Base-by-base conservation (phyloP, 257 asterid genomes). In the Solanum microdontum region DNA sequence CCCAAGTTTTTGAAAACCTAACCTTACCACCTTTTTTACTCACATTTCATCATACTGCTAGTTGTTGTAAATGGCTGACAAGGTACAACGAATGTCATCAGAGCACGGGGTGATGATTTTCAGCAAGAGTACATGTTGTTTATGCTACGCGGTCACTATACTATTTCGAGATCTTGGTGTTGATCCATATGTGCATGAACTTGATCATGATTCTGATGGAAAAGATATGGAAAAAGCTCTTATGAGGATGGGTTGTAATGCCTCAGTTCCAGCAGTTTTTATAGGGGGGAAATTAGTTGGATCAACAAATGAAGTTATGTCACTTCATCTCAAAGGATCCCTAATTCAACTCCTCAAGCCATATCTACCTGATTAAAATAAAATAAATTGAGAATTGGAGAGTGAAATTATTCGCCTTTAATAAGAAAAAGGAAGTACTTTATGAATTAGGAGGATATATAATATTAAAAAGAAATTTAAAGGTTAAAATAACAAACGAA, bases 291-390 rank as follows among this genome's bases (percentile, higher is more conserved):
- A 92, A 88, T 92, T 95, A 6, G 89, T 95, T 13, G 97, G 97
- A 1, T 95, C 97, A 40, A 95, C 97, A 89, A 93, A 93, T 58
- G 97, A 95, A 93, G 97, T 95, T 73, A 95, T 95, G 98, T 94
- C 98, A 2, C 97, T 92, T 87, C 98, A 94, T 91, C 92, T 95
- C 40, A 94, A 96, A 86, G 97, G 98, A 51, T 88, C 94, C 30
- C 94, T 95, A 84, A 68, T 90, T 39, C 93, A 91, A 15, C 87
- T 91, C 32, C 91, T 95, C 87, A 87, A 89, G 77, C 94, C 94
- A 0, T 90, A 90, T 37, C 40, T 84, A 12, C 66, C 62, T 84
- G 60, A 80, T 48, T 45, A 80, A 28, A 45, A 45, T 10, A 79
- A 76, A 76, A 19, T 19, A n/a, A 39, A 7, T 40, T 1, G 37